Conservation (phyloP, 176 grass and related monocot genomes). For the Aegilops tauschii region DNA sequence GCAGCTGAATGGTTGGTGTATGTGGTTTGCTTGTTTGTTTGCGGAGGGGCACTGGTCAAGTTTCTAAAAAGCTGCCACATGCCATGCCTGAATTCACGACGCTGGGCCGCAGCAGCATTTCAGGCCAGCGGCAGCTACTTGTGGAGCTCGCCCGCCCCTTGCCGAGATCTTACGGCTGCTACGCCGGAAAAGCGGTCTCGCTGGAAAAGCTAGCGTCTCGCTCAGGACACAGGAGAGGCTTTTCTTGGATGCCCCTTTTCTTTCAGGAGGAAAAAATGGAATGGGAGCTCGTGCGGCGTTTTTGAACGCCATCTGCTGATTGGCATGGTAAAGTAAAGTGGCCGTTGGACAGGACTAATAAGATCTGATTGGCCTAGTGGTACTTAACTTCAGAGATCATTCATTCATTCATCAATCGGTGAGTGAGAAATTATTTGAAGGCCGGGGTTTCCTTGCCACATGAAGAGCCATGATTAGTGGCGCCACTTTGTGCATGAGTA, state of each 20-base stretch:
- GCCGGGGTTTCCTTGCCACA: neutral
- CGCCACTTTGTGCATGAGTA: neutral
- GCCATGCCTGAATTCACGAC: neutral
- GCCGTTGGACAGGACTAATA: constrained; percentile 8
- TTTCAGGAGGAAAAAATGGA: neutral
- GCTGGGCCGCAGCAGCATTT: neutral
- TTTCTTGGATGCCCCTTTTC: neutral
- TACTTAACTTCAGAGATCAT: neutral
- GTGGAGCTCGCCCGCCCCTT: neutral
- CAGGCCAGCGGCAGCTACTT: neutral
- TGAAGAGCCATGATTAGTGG: neutral
- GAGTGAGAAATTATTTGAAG: neutral
- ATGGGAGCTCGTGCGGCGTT: constrained; percentile 8
- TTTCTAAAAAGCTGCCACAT: constrained; percentile 25
- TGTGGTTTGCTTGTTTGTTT: neutral
- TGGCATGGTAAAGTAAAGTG: neutral
- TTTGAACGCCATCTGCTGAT: constrained; percentile 26
- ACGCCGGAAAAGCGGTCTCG: neutral
- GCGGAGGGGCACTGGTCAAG: constrained; percentile 16
- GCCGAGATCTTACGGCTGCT: neutral
- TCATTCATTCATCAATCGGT: neutral
- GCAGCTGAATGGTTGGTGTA: neutral
- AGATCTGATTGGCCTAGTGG: neutral
- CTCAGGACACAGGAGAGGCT: neutral
- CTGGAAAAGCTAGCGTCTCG: neutral